Evolutionary conservation across 345 rosid genomes (phyloP).

Genomic region (Moricandia moricandioides): DNA sequence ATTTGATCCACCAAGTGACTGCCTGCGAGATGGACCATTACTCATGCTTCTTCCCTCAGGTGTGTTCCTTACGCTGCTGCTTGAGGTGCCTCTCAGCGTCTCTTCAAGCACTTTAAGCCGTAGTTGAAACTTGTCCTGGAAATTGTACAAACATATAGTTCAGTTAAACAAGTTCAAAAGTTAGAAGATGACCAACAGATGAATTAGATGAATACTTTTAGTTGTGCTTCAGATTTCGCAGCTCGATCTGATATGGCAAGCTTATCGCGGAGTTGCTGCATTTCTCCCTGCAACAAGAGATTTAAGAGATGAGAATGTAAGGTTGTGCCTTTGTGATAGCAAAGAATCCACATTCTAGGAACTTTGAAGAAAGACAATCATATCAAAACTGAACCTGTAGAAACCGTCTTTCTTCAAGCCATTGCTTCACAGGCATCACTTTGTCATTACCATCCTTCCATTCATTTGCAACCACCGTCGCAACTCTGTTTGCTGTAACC

Average conservation of each 20-base stretch:
- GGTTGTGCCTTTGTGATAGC: not conserved
- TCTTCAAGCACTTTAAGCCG: conserved; percentile 95
- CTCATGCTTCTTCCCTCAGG: conserved; percentile 72
- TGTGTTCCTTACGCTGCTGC: conserved; percentile 42
- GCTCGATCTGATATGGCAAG: conserved; percentile 80
- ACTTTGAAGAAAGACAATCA: conserved; percentile 10
- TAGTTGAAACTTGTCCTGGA: conserved; percentile 82
- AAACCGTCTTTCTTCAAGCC: conserved; percentile 97
- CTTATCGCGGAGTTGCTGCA: conserved; percentile 95
- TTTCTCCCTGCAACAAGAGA: conserved; percentile 69
- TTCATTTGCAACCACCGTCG: conserved; percentile 95
- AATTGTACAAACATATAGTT: conserved; percentile 2
- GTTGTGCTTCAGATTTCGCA: conserved; percentile 94
- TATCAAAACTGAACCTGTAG: conserved; percentile 60
- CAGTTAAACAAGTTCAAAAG: not conserved
- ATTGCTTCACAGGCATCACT: conserved; percentile 99
- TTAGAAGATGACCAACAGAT: not conserved
- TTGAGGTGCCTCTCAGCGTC: conserved; percentile 76
- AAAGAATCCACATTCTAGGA: conserved; percentile 10
- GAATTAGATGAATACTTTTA: conserved; percentile 55
- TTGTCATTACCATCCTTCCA: conserved; percentile 99
- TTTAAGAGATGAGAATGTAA: not conserved
- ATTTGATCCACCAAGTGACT: conserved; percentile 90
- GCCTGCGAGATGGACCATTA: conserved; percentile 93
- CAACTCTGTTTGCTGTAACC: conserved; percentile 96